Evolutionary conservation across 805 yeast species (phyloP).

Genomic region (Clavispora carvajalis): DNA sequence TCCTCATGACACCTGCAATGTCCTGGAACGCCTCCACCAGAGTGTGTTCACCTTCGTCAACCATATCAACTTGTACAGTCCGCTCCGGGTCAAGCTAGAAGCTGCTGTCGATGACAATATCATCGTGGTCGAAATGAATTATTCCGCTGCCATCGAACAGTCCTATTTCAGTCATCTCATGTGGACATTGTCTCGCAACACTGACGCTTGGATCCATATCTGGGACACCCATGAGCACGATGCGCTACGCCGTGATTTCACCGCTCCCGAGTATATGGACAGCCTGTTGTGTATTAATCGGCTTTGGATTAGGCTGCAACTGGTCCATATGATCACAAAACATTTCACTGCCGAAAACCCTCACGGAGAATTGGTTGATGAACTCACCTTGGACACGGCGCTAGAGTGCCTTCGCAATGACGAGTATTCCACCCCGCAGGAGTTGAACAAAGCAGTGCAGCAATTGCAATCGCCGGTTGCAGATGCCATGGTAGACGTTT

Average conservation of each 20-base stretch:
- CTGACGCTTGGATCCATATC: slow-evolving; percentile 7
- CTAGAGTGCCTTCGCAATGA: slow-evolving; percentile 1
- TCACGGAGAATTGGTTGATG: slow-evolving; percentile 10
- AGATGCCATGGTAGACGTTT: slow-evolving; percentile 5
- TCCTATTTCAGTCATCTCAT: slow-evolving; percentile 9
- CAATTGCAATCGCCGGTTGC: background rate
- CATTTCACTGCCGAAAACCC: slow-evolving; percentile 8
- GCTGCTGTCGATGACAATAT: background rate
- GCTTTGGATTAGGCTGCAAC: slow-evolving; percentile 5
- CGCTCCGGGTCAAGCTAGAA: slow-evolving; percentile 6
- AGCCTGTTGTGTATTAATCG: slow-evolving; percentile 8
- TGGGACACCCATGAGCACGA: slow-evolving; percentile 14
- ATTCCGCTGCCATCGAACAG: slow-evolving; percentile 4
- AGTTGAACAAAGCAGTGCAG: background rate
- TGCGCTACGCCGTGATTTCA: slow-evolving; percentile 12
- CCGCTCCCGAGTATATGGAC: slow-evolving; percentile 8
- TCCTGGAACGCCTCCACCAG: too few species aligned
- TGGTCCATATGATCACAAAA: slow-evolving; percentile 2
- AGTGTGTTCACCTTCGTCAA: background rate
- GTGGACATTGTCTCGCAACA: slow-evolving; percentile 3
- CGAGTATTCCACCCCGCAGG: background rate
- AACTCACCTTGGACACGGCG: slow-evolving; percentile 5
- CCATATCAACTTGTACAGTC: slow-evolving; percentile 6
- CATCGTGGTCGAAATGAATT: slow-evolving; percentile 6
- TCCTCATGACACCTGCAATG: background rate